These are phyloP conservation scores for Ogataea angusta DNA, from an alignment of 805 yeast species.

Conservation along the genomic window DNA sequence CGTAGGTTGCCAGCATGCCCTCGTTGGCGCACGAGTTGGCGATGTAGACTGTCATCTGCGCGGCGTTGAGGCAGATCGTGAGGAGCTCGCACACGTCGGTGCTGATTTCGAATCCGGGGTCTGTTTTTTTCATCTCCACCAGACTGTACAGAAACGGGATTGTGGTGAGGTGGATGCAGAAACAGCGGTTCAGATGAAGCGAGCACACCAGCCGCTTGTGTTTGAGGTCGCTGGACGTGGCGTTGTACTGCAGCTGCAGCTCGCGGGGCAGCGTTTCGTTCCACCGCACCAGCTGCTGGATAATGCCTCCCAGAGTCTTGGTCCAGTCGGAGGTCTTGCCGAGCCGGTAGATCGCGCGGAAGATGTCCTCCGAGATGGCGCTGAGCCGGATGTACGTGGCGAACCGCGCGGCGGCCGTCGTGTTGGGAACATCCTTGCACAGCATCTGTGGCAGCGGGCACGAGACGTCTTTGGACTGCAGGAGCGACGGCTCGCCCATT, in stretches of 20 bases:
- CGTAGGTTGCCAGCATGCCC: constrained; percentile 24
- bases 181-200: constrained; percentile 27
- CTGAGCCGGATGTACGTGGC: constrained; percentile 21
- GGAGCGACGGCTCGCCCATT: constrained; percentile 24
- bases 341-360: constrained; percentile 20
- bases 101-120: constrained; percentile 12
- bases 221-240: constrained; percentile 9
- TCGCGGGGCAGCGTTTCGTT: constrained; percentile 21
- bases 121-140: constrained; percentile 18
- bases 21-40: constrained; percentile 19
- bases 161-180: constrained; percentile 29
- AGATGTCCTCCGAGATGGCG: constrained; percentile 24
- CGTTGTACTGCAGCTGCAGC: constrained; percentile 13
- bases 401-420: constrained; percentile 16
- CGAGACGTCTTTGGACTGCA: constrained; percentile 16
- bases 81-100: constrained; percentile 21
- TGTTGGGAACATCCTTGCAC: constrained; percentile 3
- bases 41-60: constrained; percentile 23
- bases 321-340: constrained; percentile 14
- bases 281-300: constrained; percentile 26
- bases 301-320: constrained; percentile 17
- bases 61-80: constrained; percentile 27
- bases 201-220: constrained; percentile 23
- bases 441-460: constrained; percentile 21
- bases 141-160: constrained; percentile 27